Percentiles rank a stretch among this genome's conserved stretches.
Conservation (phyloP, 371 early-diverging fungal genomes). For the Rhizopus arrhizus region DNA sequence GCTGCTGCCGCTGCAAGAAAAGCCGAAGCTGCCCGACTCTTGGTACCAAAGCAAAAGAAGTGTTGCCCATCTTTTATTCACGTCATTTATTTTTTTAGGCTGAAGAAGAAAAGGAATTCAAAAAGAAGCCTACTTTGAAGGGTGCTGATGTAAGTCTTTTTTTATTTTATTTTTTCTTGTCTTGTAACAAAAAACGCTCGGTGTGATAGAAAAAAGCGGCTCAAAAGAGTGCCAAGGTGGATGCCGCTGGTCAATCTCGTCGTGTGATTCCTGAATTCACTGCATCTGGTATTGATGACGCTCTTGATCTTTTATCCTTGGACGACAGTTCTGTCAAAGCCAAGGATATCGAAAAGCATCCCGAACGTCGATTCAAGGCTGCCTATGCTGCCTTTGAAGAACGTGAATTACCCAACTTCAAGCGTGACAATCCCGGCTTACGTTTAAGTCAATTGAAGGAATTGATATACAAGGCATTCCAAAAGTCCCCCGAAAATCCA, state of each 20-base stretch:
- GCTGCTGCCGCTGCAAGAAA: slow-evolving; percentile 47
- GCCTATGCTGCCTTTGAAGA: slow-evolving; percentile 76
- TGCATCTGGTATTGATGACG: slow-evolving; percentile 81
- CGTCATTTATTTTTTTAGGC: slow-evolving; percentile 30
- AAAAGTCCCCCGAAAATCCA: slow-evolving; percentile 86
- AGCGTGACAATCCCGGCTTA: slow-evolving; percentile 74
- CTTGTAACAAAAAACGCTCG: no score
- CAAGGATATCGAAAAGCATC: slow-evolving; percentile 77
- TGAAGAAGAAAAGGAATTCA: slow-evolving; percentile 47
- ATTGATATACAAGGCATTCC: slow-evolving; percentile 74
- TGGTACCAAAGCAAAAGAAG: slow-evolving; percentile 27
- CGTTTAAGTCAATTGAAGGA: slow-evolving; percentile 77
- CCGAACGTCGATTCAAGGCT: slow-evolving; percentile 84
- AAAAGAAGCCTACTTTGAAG: slow-evolving; percentile 36
- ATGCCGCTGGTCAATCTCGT: slow-evolving; percentile 46
- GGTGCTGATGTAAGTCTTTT: slow-evolving; percentile 31
- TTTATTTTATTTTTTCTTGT: background rate
- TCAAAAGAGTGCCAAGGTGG: slow-evolving; percentile 57
- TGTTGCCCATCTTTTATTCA: background rate
- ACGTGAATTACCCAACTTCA: slow-evolving; percentile 59
- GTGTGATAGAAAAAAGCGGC: slow-evolving; percentile 45
- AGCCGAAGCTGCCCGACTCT: slow-evolving; percentile 36
- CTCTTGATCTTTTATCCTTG: slow-evolving; percentile 64
- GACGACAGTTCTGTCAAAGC: slow-evolving; percentile 39
- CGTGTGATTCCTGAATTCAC: slow-evolving; percentile 66